A percentile compares a stretch with the other conserved stretches of the same genome.
These are phyloP conservation scores for Keqinozyma sinolaborantium DNA, from an alignment of 1,139 yeast species.

Conservation along the genomic window DNA sequence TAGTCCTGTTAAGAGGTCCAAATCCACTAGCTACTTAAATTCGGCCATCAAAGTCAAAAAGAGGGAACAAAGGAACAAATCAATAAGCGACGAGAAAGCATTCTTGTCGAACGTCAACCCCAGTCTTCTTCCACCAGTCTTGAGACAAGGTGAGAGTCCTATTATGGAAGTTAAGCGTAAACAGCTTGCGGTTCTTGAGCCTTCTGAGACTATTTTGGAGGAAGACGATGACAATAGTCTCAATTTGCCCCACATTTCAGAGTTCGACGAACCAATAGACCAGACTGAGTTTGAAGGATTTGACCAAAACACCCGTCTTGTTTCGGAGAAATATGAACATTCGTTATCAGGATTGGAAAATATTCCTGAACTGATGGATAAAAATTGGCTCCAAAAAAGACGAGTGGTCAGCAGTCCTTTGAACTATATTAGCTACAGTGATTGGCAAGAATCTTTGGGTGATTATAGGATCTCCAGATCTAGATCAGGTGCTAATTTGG, in stretches of 20 bases:
- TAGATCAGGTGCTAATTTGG: slow-evolving; percentile 15
- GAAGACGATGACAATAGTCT: slow-evolving; percentile 8
- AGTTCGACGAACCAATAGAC: slow-evolving; percentile 22
- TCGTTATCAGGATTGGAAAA: slow-evolving; percentile 27
- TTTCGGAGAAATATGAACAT: slow-evolving; percentile 13
- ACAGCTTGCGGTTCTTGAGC: slow-evolving; percentile 13
- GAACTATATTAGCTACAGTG: slow-evolving; percentile 24
- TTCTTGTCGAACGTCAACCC: slow-evolving; percentile 31
- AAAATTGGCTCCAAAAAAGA: slow-evolving; percentile 8
- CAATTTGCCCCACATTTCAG: slow-evolving; percentile 20
- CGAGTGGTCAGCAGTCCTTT: slow-evolving; percentile 6
- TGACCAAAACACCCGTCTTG: slow-evolving; percentile 18
- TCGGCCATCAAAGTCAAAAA: slow-evolving; percentile 9
- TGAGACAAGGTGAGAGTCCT: slow-evolving; percentile 31
- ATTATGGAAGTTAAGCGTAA: slow-evolving; percentile 24
- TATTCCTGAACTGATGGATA: slow-evolving; percentile 21
- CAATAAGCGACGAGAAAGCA: slow-evolving; percentile 28
- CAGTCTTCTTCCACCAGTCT: slow-evolving; percentile 32
- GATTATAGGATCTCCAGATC: slow-evolving; percentile 21
- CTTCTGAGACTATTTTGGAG: slow-evolving; percentile 1
- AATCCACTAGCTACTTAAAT: slow-evolving; percentile 20
- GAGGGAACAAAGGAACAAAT: slow-evolving; percentile 23
- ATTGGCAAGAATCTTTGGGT: slow-evolving; percentile 28
- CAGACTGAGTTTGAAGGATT: slow-evolving; percentile 19
- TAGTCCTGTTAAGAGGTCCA: slow-evolving; percentile 18